Conservation (phyloP, 2,329 filamentous ascomycete genomes). For the Fusarium nisikadoi region DNA sequence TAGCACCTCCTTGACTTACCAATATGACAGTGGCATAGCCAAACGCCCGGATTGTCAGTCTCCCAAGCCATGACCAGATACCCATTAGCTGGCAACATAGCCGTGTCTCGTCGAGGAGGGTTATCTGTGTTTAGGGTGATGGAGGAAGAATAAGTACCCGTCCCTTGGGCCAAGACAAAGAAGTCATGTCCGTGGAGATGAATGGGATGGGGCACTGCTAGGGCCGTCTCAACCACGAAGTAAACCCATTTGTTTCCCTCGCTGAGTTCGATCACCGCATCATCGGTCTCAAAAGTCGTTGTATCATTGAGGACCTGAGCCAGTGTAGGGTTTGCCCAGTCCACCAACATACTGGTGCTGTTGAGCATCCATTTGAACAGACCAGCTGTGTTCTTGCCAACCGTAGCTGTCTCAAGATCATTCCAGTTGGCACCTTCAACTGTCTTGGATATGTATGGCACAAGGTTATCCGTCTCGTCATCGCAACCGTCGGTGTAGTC, state of each 20-base stretch:
- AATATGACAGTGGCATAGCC: slow-evolving; percentile 64
- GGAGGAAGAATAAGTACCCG: slow-evolving; percentile 16
- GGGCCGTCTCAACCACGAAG: slow-evolving; percentile 43
- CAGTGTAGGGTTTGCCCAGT: slow-evolving; percentile 11
- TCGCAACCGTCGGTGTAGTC: slow-evolving; percentile 44
- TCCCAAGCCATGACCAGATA: slow-evolving; percentile 62
- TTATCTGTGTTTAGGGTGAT: slow-evolving; percentile 47
- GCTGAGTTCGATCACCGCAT: slow-evolving; percentile 44
- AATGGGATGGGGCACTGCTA: slow-evolving; percentile 47
- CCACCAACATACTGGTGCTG: slow-evolving; percentile 9
- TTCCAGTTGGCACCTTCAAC: slow-evolving; percentile 45
- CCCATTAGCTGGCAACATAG: slow-evolving; percentile 56
- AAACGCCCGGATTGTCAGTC: slow-evolving; percentile 60
- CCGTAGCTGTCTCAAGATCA: slow-evolving; percentile 7
- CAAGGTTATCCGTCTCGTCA: slow-evolving; percentile 50
- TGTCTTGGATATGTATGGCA: slow-evolving; percentile 49
- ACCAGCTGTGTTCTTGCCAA: slow-evolving; percentile 6
- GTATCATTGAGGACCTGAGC: slow-evolving; percentile 5
- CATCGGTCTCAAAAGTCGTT: not conserved
- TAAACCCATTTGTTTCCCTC: slow-evolving; percentile 46
- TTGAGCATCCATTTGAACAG: slow-evolving; percentile 18
- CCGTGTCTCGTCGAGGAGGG: slow-evolving; percentile 63
- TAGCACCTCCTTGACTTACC: not conserved
- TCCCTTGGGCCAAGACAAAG: slow-evolving; percentile 41
- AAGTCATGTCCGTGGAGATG: slow-evolving; percentile 53